phyloP scores from a whole-genome alignment of 140 eudicot genomes.

The Flaveria floridana region DNA sequence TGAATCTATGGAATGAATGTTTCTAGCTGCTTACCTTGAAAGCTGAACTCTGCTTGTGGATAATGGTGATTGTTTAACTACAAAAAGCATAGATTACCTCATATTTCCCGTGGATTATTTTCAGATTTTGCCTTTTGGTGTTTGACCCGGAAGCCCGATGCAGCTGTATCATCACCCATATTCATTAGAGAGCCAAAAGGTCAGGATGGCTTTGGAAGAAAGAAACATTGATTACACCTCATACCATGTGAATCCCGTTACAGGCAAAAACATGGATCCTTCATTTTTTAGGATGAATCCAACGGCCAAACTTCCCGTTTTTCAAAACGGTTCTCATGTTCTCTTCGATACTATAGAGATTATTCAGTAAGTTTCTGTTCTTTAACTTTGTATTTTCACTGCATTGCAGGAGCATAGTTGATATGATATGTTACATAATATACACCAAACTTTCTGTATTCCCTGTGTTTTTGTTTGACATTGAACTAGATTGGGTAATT shows the following conservation, averaged over 20 bases:
- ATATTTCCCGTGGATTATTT: not conserved
- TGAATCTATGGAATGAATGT: not conserved
- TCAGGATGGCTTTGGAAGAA: constrained; percentile 88
- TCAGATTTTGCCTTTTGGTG: constrained; percentile 23
- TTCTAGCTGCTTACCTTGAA: constrained; percentile 5
- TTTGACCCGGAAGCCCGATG: constrained; percentile 39
- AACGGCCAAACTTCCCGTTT: constrained; percentile 72
- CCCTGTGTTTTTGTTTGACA: not conserved
- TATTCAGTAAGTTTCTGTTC: constrained; percentile 58
- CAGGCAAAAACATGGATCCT: constrained; percentile 77
- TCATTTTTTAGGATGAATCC: constrained; percentile 81
- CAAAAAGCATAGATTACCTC: not conserved
- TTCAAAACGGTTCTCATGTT: constrained; percentile 80
- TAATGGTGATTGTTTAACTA: constrained; percentile 8
- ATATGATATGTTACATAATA: not conserved
- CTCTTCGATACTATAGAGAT: constrained; percentile 75
- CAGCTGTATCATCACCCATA: constrained; percentile 92
- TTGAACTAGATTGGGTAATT: constrained; percentile 1
- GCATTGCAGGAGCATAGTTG: not conserved
- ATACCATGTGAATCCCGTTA: constrained; percentile 78
- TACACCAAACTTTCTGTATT: not conserved
- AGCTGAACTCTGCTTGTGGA: constrained; percentile 1
- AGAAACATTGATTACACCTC: constrained; percentile 79
- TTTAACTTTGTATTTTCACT: not conserved
- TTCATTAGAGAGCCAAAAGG: constrained; percentile 91